Evolutionary conservation across 169 alveolate genomes (phyloP).

Genomic region (Perkinsus olseni): DNA sequence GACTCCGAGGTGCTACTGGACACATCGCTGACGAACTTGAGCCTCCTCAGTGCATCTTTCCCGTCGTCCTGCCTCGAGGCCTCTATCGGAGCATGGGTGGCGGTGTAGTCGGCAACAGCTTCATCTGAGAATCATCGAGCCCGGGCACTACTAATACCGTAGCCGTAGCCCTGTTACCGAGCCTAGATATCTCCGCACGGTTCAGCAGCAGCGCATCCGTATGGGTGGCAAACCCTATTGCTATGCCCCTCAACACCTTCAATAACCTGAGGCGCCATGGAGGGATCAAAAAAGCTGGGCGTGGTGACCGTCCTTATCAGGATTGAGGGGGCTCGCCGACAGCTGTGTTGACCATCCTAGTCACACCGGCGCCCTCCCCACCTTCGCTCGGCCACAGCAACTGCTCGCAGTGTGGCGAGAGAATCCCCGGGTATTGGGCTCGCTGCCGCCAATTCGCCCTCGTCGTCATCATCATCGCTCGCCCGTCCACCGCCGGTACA

Average conservation of each 20-base stretch:
- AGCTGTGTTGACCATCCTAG: too few species aligned
- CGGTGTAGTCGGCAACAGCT: neutral
- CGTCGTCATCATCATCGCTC: neutral
- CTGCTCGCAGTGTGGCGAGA: neutral
- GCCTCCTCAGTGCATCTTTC: neutral
- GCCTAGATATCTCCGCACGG: neutral
- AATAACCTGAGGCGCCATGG: neutral
- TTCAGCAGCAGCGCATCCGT: neutral
- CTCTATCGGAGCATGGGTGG: too few species aligned
- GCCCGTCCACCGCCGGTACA: neutral
- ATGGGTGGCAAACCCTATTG: neutral
- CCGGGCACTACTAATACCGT: too few species aligned
- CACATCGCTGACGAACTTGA: neutral
- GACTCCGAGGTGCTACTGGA: neutral
- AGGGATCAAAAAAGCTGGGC: too few species aligned
- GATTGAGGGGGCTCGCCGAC: too few species aligned
- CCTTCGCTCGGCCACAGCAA: neutral
- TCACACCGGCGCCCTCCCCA: neutral
- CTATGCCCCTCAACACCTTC: neutral
- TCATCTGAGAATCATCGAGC: neutral
- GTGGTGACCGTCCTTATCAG: too few species aligned
- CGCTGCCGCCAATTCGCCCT: neutral
- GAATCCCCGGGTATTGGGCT: neutral
- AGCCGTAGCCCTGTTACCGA: neutral
- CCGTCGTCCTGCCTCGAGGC: too few species aligned